Percentiles rank a stretch among this genome's conserved stretches.
Evolutionary conservation across 176 grass and related monocot genomes (phyloP).

Genomic region (sorghum (Sorghum bicolor)): Sorghum_bicolor_NCBIv3 NC_012870.2:17249501-17250000

Average conservation of each 20-base stretch:
- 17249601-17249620: neutral
- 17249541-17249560: neutral
- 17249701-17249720: slow-evolving; percentile 44
- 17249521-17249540: slow-evolving; percentile 18
- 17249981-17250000: too few species aligned
- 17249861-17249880: neutral
- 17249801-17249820: neutral
- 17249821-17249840: neutral
- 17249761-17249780: slow-evolving; percentile 14
- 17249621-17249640: neutral
- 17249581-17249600: neutral
- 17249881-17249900: neutral
- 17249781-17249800: slow-evolving; percentile 37
- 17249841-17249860: neutral
- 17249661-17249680: neutral
- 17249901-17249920: neutral
- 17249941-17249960: neutral
- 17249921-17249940: slow-evolving; percentile 54
- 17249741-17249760: neutral
- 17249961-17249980: too few species aligned
- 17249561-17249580: neutral
- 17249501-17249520: neutral
- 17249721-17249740: neutral
- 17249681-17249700: slow-evolving; percentile 19
- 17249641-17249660: neutral